Conservation (phyloP, 2,329 filamentous ascomycete genomes). For the Trichoderma atroviride region DNA sequence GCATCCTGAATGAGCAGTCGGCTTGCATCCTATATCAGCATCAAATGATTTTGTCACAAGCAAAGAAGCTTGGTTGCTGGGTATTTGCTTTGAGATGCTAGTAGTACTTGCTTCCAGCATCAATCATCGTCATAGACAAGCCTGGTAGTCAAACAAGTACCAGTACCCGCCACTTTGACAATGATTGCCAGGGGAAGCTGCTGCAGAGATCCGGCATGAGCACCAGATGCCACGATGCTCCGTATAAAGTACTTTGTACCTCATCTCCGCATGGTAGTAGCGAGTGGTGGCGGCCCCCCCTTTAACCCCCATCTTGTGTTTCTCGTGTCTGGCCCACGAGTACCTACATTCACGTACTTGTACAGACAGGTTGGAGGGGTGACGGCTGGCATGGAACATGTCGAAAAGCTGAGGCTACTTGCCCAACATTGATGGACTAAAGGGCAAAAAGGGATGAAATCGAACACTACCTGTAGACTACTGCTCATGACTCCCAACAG, state of each 20-base stretch:
- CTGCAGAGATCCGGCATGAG: constrained; percentile 5
- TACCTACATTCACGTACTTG: neutral
- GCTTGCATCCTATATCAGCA: neutral
- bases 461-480: too few species aligned
- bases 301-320: neutral
- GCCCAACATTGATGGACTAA: neutral
- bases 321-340: neutral
- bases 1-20: neutral
- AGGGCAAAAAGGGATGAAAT: neutral
- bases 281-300: neutral
- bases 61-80: neutral
- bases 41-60: neutral
- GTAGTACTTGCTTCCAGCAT: neutral
- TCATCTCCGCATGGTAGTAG: constrained; percentile 11
- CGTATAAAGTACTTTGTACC: neutral
- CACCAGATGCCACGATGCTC: neutral
- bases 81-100: neutral
- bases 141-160: too few species aligned
- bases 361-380: constrained; percentile 5
- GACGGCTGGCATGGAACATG: constrained; percentile 7
- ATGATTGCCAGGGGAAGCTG: neutral
- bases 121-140: neutral
- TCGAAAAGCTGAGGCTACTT: neutral
- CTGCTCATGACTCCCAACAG: neutral
- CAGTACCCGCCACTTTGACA: neutral